Conservation (phyloP, 345 rosid species). For the Corymbia maculata region DNA sequence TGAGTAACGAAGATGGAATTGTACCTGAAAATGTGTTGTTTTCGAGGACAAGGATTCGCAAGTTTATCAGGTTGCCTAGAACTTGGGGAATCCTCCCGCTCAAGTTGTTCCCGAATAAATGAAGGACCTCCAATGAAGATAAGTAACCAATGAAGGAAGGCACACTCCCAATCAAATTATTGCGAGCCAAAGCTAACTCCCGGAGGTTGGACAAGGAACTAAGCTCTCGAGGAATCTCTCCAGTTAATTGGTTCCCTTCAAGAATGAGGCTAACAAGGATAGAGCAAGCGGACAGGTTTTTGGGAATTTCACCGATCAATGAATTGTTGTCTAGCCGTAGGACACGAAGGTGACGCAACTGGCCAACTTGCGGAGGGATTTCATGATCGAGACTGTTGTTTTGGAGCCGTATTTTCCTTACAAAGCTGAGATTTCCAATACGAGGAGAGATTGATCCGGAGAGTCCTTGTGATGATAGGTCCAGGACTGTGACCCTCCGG, state of each 20-base stretch:
- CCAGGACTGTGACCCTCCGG: fast-evolving
- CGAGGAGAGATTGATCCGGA: neutral
- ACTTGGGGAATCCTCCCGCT: fast-evolving
- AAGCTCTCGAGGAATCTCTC: neutral
- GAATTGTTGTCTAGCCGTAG: fast-evolving
- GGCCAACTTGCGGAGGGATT: neutral
- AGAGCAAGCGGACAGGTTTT: neutral
- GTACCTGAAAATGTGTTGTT: fast-evolving
- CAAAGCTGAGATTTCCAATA: neutral
- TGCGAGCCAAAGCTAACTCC: fast-evolving
- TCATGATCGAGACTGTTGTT: neutral
- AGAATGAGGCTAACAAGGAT: fast-evolving
- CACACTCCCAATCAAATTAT: neutral
- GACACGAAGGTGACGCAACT: fast-evolving
- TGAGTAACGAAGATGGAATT: neutral
- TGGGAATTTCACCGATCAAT: neutral
- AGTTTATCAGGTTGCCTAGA: neutral
- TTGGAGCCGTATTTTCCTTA: fast-evolving
- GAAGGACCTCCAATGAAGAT: fast-evolving
- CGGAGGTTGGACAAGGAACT: too few species aligned
- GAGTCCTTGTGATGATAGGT: neutral
- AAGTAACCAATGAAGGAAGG: neutral
- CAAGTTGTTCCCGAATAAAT: fast-evolving
- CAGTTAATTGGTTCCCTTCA: fast-evolving
- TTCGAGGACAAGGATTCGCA: fast-evolving